phyloP scores from a whole-genome alignment of 805 yeast species.

The Kuraishia molischiana region DNA sequence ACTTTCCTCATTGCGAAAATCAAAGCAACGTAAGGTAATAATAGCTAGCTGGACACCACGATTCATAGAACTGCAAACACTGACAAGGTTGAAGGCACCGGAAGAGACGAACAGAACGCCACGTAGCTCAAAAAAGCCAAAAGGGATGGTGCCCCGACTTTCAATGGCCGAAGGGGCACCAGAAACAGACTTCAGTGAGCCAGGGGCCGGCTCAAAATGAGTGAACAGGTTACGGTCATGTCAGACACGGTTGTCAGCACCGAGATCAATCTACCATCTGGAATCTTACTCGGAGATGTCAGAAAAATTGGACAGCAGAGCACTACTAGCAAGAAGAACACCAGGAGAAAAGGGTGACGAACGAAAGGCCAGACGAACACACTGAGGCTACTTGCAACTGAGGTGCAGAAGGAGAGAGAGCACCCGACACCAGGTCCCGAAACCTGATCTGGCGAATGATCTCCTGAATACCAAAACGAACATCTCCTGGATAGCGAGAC shows the following conservation, averaged over 20 bases:
- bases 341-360: too few relatives aligned
- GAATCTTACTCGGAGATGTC: too few relatives aligned
- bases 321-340: too few relatives aligned
- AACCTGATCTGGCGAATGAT: too few relatives aligned
- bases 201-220: not conserved
- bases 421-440: too few relatives aligned
- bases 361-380: too few relatives aligned
- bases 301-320: too few relatives aligned
- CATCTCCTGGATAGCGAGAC: too few relatives aligned
- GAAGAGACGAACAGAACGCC: not conserved
- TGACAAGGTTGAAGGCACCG: not conserved
- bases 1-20: not conserved
- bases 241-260: not conserved
- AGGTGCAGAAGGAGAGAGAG: too few relatives aligned
- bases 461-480: too few relatives aligned
- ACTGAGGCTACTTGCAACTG: too few relatives aligned
- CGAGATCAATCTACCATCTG: not conserved
- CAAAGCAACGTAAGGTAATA: not conserved
- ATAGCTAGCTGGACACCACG: not conserved
- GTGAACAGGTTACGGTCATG: not conserved
- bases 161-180: not conserved
- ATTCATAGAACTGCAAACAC: not conserved
- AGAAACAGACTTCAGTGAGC: not conserved
- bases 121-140: not conserved
- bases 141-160: not conserved